A percentile compares a stretch with the other conserved stretches of the same genome.
Evolutionary conservation across 1,284 basidiomycete species (phyloP).

Genomic region (Malassezia restricta): DNA sequence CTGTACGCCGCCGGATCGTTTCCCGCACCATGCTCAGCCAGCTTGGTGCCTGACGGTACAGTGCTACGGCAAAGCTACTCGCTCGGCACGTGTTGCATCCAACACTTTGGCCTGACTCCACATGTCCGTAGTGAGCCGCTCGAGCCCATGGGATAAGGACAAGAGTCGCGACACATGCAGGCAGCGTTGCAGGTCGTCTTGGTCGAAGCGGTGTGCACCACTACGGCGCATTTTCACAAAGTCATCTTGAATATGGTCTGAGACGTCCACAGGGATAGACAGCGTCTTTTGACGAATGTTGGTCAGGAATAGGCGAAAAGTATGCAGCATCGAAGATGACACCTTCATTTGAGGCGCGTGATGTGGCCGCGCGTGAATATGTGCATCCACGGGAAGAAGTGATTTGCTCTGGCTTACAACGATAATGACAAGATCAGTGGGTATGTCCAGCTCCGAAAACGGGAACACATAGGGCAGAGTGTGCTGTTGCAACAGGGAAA

Average conservation of each 20-base stretch:
- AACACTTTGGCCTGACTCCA: conserved; percentile 25
- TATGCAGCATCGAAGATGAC: conserved; percentile 1
- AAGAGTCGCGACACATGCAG: conserved; percentile 28
- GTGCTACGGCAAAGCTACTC: not conserved
- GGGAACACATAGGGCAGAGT: conserved; percentile 69
- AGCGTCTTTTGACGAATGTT: conserved; percentile 21
- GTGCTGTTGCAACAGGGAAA: conserved; percentile 59
- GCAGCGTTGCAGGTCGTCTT: conserved; percentile 31
- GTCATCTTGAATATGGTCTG: conserved; percentile 33
- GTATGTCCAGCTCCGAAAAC: conserved; percentile 61
- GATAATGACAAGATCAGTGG: conserved; percentile 60
- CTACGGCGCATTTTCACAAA: conserved; percentile 28
- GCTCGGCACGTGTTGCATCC: conserved; percentile 12
- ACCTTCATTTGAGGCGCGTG: not conserved
- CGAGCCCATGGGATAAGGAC: conserved; percentile 20
- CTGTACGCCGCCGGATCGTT: no score
- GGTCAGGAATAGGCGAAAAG: conserved; percentile 19
- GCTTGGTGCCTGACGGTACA: not conserved
- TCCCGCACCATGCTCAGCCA: no score
- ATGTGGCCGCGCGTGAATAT: conserved; percentile 17
- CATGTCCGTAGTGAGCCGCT: conserved; percentile 18
- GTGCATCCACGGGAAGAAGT: conserved; percentile 43
- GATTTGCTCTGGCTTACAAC: conserved; percentile 57
- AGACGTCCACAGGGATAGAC: conserved; percentile 29
- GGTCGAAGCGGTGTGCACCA: conserved; percentile 15